A percentile compares a stretch with the other conserved stretches of the same genome.
Evolutionary conservation across 148 eudicot species (phyloP).

Genomic region (Oxyria digyna): DNA sequence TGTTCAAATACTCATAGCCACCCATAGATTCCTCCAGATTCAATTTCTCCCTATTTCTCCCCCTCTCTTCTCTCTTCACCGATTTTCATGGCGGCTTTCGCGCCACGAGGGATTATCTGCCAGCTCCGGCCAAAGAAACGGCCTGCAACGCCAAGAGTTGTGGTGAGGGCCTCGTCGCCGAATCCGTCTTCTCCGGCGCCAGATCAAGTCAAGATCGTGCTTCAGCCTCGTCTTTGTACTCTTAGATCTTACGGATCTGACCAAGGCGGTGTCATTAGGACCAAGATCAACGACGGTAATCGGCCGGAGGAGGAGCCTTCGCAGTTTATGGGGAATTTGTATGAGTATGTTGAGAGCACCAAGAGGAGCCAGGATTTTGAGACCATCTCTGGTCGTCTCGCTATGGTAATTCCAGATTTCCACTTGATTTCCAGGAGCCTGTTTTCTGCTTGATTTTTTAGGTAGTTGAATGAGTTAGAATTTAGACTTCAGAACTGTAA

Average conservation of each 20-base stretch:
- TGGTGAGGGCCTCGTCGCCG: background rate
- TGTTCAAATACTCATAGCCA: background rate
- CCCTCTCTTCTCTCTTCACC: background rate
- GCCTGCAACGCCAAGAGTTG: background rate
- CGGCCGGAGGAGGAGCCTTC: conserved; percentile 20
- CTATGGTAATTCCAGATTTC: conserved; percentile 48
- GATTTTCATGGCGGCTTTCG: background rate
- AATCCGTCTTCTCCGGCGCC: conserved; percentile 3
- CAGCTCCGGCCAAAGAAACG: background rate
- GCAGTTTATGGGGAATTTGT: conserved; percentile 48
- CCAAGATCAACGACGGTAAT: conserved; percentile 12
- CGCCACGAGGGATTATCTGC: conserved; percentile 4
- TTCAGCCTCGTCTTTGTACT: conserved; percentile 67
- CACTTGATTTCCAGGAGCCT: background rate
- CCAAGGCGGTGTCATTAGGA: conserved; percentile 32
- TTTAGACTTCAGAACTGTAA: background rate
- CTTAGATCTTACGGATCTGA: conserved; percentile 65
- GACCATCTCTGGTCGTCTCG: conserved; percentile 81
- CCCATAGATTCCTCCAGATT: background rate
- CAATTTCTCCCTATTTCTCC: background rate
- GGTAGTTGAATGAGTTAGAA: background rate
- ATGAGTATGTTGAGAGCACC: conserved; percentile 71
- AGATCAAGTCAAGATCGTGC: conserved; percentile 42
- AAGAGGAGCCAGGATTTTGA: conserved; percentile 83
- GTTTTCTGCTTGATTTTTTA: background rate